Conservation (phyloP, 2,329 filamentous ascomycete genomes). For the Albifimbria verrucaria region DNA sequence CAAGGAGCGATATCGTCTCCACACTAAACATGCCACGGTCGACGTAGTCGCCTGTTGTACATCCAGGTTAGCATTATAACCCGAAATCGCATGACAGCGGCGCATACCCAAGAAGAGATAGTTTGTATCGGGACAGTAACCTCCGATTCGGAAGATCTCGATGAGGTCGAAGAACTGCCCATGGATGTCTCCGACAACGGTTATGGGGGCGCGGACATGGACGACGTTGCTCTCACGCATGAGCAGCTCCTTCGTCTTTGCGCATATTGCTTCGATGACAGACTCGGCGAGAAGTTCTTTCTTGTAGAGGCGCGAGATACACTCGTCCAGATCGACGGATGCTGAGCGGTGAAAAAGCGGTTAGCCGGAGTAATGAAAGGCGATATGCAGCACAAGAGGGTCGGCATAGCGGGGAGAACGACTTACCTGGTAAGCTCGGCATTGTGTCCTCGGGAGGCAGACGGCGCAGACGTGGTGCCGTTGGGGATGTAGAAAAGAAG, state of each 20-base stretch:
- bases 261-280: constrained; percentile 97
- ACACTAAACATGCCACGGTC: constrained; percentile 98
- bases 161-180: constrained; percentile 99
- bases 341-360: constrained; percentile 46
- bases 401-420: constrained; percentile 3
- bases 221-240: constrained; percentile 99
- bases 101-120: constrained; percentile 86
- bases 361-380: constrained; percentile 4
- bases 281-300: constrained; percentile 97
- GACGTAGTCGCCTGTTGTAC: constrained; percentile 78
- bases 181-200: constrained; percentile 97
- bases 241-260: constrained; percentile 96
- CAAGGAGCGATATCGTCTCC: constrained; percentile 95
- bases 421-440: constrained; percentile 56
- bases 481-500: constrained; percentile 3
- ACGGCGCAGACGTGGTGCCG: constrained; percentile 3
- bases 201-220: constrained; percentile 91
- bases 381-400: too few species aligned
- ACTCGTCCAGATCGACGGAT: constrained; percentile 97
- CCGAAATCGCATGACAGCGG: not conserved
- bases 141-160: constrained; percentile 98
- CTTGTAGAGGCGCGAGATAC: constrained; percentile 93
- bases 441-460: constrained; percentile 34
- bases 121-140: constrained; percentile 96
- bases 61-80: not conserved